A percentile compares a stretch with the other conserved stretches of the same genome.
phyloP scores from a whole-genome alignment of 768 basidiomycete species.

The Pulveroboletus ravenelii region DNA sequence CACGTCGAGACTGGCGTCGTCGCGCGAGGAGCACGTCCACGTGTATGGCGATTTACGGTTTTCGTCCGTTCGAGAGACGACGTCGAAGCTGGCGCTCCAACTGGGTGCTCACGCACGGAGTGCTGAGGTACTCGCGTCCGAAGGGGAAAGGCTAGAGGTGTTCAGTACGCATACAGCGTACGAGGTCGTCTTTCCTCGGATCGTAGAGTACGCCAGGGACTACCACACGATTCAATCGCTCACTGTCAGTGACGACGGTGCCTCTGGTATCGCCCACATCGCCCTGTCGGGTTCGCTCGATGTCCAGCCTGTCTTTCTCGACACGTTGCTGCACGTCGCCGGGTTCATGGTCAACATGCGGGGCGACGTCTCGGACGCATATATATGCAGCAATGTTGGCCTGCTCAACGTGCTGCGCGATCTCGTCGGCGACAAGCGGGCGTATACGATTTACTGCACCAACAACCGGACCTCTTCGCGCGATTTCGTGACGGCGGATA shows the following conservation, averaged over 20 bases:
- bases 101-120: slow-evolving; percentile 34
- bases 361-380: slow-evolving; percentile 46
- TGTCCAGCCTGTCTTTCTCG: slow-evolving; percentile 55
- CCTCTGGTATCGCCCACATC: slow-evolving; percentile 50
- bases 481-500: slow-evolving; percentile 46
- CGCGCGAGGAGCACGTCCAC: slow-evolving; percentile 36
- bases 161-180: slow-evolving; percentile 57
- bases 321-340: slow-evolving; percentile 63
- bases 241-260: slow-evolving; percentile 42
- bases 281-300: slow-evolving; percentile 40
- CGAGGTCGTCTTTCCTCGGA: slow-evolving; percentile 61
- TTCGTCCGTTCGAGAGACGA: slow-evolving; percentile 28
- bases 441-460: slow-evolving; percentile 51
- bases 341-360: slow-evolving; percentile 67
- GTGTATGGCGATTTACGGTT: slow-evolving; percentile 45
- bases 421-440: slow-evolving; percentile 35
- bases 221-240: slow-evolving; percentile 59
- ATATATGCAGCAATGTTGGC: slow-evolving; percentile 58
- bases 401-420: slow-evolving; percentile 44
- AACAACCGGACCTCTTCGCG: slow-evolving; percentile 41
- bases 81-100: slow-evolving; percentile 35
- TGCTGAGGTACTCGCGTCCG: slow-evolving; percentile 15
- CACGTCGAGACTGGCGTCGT: slow-evolving; percentile 34
- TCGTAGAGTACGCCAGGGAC: slow-evolving; percentile 56
- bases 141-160: slow-evolving; percentile 34